Conservation (phyloP, 306 rosid genomes). For the Fagus sylvatica region DNA sequence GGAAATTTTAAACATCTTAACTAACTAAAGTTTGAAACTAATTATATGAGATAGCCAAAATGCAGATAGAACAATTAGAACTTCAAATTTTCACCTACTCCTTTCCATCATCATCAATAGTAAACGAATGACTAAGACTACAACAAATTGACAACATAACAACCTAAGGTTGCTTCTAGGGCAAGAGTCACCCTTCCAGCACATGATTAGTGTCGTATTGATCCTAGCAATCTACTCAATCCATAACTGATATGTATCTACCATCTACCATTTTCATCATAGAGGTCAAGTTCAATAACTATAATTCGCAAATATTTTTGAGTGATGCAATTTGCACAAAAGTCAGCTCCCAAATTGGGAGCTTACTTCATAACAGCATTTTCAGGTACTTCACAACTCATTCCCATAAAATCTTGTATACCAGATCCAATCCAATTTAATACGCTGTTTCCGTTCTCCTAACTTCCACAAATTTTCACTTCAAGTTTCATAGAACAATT, state of each 20-base stretch:
- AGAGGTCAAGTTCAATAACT: neutral
- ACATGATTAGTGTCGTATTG: neutral
- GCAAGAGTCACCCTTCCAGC: neutral
- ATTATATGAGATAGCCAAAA: neutral
- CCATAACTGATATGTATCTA: neutral
- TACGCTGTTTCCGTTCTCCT: too few relatives aligned
- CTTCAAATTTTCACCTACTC: neutral
- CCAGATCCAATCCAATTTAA: too few relatives aligned
- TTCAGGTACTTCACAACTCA: neutral
- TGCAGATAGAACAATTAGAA: neutral
- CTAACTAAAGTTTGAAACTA: neutral
- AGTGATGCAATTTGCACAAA: neutral
- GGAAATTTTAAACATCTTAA: slow-evolving; percentile 13
- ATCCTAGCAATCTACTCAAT: neutral
- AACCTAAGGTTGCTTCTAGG: neutral
- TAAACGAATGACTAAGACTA: neutral
- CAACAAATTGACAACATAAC: neutral
- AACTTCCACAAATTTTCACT: too few relatives aligned
- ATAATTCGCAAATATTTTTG: neutral
- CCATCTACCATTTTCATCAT: neutral
- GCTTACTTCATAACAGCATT: neutral
- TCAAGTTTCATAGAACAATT: too few relatives aligned
- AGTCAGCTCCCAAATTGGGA: neutral
- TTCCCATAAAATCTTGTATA: too few relatives aligned
- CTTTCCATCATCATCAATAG: neutral